Conservation (phyloP, 1,284 basidiomycete species). For the Mycena citricolor region DNA sequence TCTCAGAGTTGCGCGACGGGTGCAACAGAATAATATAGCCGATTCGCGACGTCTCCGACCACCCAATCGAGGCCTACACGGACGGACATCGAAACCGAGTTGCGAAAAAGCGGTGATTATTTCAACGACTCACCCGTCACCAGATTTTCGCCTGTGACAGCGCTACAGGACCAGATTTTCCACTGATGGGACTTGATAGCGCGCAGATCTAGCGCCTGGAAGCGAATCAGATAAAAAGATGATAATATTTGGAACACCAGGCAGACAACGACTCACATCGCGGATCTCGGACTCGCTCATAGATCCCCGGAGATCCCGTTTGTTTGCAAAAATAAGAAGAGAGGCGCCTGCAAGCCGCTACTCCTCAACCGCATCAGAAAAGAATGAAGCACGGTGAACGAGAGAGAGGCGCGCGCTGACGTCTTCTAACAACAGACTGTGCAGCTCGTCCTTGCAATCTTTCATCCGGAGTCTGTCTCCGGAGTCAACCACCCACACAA, state of each 20-base stretch:
- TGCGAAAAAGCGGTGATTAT: background rate
- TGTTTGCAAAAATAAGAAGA: conserved; percentile 97
- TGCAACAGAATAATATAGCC: conserved; percentile 65
- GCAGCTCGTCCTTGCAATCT: conserved; percentile 89
- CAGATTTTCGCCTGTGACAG: conserved; percentile 85
- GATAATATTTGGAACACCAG: conserved; percentile 16
- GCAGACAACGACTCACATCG: conserved; percentile 52
- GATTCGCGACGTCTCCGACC: conserved; percentile 84
- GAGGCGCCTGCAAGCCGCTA: conserved; percentile 93
- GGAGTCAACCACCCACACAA: conserved; percentile 99
- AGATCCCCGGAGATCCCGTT: conserved; percentile 92
- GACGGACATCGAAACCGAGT: conserved; percentile 4
- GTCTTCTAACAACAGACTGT: conserved; percentile 86
- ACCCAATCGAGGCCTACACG: conserved; percentile 80
- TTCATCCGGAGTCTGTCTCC: conserved; percentile 85
- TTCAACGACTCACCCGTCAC: conserved; percentile 46
- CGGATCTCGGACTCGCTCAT: conserved; percentile 83
- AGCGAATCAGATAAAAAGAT: conserved; percentile 7
- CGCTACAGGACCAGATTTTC: conserved; percentile 91
- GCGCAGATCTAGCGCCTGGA: conserved; percentile 72
- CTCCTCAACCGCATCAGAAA: conserved; percentile 22
- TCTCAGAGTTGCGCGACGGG: too few relatives aligned
- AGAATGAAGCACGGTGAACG: conserved; percentile 14
- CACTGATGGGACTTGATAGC: conserved; percentile 86
- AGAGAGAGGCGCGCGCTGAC: conserved; percentile 49